A percentile compares a stretch with the other conserved stretches of the same genome.
These are phyloP conservation scores for Fusarium sp. DNA, from an alignment of 2,329 filamentous ascomycete species.

Conservation along the genomic window DNA sequence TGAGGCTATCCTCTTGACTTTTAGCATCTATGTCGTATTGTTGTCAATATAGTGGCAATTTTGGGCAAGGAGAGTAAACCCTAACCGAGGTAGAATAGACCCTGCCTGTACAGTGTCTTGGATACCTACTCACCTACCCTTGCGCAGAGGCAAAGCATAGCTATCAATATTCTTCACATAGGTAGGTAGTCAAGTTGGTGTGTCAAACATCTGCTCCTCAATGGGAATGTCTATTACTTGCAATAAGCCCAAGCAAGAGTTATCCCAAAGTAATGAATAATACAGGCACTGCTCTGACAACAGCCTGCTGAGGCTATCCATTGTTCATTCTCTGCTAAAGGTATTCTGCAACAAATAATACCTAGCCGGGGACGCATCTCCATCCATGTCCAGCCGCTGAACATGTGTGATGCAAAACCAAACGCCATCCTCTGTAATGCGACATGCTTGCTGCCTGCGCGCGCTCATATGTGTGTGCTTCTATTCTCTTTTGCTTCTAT, in stretches of 20 bases:
- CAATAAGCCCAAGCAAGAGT: not conserved
- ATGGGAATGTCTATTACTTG: not conserved
- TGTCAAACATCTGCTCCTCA: not conserved
- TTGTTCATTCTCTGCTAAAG: constrained; percentile 21
- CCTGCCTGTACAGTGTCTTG: not conserved
- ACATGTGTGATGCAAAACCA: constrained; percentile 32
- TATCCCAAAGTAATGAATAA: not conserved
- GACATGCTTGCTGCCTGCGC: constrained; percentile 18
- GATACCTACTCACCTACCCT: not conserved
- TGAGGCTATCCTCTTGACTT: not conserved
- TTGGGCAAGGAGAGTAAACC: not conserved
- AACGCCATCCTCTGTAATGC: constrained; percentile 29
- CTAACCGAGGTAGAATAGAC: not conserved
- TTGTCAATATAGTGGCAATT: not conserved
- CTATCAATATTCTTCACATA: not conserved
- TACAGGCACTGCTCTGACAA: not conserved
- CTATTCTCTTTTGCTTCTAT: constrained; percentile 40
- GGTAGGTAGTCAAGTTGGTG: not conserved
- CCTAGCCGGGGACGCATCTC: not conserved
- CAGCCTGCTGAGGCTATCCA: constrained; percentile 6
- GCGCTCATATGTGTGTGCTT: constrained; percentile 11
- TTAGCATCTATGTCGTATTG: not conserved
- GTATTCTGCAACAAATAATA: constrained; percentile 18
- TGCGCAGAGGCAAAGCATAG: not conserved
- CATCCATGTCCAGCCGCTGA: constrained; percentile 13